Conservation (phyloP, 257 asterid species). For the Solanum tacnaense region DNA sequence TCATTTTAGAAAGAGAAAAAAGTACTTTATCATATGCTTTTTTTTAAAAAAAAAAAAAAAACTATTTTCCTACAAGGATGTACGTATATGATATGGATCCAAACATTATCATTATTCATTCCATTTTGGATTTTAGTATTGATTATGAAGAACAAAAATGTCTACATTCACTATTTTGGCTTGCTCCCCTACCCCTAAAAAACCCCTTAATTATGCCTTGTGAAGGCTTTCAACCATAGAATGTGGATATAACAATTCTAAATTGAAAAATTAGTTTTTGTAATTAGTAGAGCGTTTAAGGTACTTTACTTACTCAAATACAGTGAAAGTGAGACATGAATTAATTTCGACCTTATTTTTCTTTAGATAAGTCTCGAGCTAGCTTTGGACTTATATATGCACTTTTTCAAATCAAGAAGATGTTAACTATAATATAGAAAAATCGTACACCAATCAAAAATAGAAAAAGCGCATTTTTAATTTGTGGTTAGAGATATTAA, state of each 20-base stretch:
- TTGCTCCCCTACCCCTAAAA: not conserved
- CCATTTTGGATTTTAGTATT: not conserved
- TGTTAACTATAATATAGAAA: not conserved
- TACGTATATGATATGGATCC: not conserved
- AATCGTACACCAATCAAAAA: not conserved
- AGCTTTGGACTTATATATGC: not conserved
- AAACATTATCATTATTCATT: not conserved
- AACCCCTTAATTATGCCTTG: not conserved
- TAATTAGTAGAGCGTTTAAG: not conserved
- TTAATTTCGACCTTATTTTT: not conserved
- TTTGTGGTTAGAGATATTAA: not conserved
- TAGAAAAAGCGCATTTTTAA: not conserved
- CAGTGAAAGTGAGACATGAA: not conserved
- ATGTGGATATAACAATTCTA: not conserved
- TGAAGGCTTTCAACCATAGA: not conserved
- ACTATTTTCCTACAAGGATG: not conserved
- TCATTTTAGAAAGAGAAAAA: not conserved
- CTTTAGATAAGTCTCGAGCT: not conserved
- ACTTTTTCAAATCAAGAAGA: not conserved
- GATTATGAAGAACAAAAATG: not conserved
- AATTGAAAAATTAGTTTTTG: not conserved
- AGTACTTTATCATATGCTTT: not conserved
- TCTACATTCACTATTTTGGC: not conserved
- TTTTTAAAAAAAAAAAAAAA: fast-evolving
- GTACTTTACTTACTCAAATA: not conserved